Percentiles rank a stretch among this genome's conserved stretches.
Evolutionary conservation across 2,329 filamentous ascomycete species (phyloP).

Genomic region (Pseudodiploospora longispora): DNA sequence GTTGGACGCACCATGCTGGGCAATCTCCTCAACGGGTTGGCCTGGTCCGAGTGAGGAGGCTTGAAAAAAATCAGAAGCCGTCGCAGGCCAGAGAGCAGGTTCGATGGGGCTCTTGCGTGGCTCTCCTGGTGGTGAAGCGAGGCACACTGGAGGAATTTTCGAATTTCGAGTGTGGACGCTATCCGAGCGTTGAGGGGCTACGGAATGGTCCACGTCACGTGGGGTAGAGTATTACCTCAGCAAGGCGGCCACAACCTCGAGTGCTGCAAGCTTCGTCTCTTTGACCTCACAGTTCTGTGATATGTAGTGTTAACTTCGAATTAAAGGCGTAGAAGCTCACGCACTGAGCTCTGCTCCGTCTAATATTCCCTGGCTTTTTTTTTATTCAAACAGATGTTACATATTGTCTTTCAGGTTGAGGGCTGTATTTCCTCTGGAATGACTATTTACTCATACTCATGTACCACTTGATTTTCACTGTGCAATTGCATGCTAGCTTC

Average conservation of each 20-base stretch:
- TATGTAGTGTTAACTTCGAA: too few relatives aligned
- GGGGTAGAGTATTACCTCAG: constrained; percentile 21
- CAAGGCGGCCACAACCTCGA: constrained; percentile 2
- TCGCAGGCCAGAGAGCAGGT: constrained; percentile 29
- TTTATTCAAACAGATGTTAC: too few relatives aligned
- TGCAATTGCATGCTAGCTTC: too few relatives aligned
- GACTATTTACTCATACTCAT: too few relatives aligned
- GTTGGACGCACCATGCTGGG: constrained; percentile 39
- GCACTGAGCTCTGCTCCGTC: too few relatives aligned
- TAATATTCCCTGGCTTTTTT: too few relatives aligned
- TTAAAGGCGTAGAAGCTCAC: too few relatives aligned
- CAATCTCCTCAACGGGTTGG: constrained; percentile 39
- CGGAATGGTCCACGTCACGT: constrained; percentile 24
- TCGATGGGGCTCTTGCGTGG: constrained; percentile 28
- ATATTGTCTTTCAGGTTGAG: too few relatives aligned
- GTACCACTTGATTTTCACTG: too few relatives aligned
- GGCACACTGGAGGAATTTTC: constrained; percentile 32
- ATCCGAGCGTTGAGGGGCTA: constrained; percentile 35
- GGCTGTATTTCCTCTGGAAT: too few relatives aligned
- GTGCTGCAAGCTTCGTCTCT: too few relatives aligned
- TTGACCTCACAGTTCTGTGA: too few relatives aligned
- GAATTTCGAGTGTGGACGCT: constrained; percentile 39
- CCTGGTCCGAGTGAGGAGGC: constrained; percentile 29
- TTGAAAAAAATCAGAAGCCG: constrained; percentile 27
- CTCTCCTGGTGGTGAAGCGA: constrained; percentile 31